phyloP scores from a whole-genome alignment of 495 filamentous ascomycete genomes.

The Trichoderma reesei region DNA sequence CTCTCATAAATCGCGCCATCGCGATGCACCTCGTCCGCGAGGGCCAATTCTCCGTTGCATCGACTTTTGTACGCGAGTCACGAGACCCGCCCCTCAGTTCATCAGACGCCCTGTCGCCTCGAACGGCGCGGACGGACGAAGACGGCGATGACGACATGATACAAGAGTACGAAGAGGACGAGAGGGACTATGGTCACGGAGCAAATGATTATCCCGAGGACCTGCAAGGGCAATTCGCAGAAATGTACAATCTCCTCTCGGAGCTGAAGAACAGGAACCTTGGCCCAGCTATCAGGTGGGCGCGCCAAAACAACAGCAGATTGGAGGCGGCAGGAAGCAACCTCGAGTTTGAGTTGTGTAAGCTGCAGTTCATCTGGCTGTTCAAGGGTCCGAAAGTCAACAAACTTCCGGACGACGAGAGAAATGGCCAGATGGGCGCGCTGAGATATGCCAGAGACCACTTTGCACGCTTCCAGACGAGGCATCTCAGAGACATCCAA shows the following conservation, averaged over 20 bases:
- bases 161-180: constrained; percentile 12
- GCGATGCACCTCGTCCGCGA: constrained; percentile 94
- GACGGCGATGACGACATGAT: constrained; percentile 13
- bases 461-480: constrained; percentile 47
- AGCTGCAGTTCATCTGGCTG: constrained; percentile 77
- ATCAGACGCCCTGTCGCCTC: constrained; percentile 9
- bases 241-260: constrained; percentile 84
- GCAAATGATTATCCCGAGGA: constrained; percentile 37
- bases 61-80: constrained; percentile 65
- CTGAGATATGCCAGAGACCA: constrained; percentile 58
- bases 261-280: constrained; percentile 66
- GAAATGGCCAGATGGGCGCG: constrained; percentile 41
- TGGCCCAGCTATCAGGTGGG: constrained; percentile 77
- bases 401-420: constrained; percentile 32
- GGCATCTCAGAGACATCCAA: constrained; percentile 67
- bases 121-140: neutral
- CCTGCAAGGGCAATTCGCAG: constrained; percentile 69
- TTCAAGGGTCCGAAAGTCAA: constrained; percentile 46
- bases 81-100: constrained; percentile 18
- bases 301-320: constrained; percentile 52
- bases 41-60: constrained; percentile 81
- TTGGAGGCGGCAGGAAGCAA: constrained; percentile 81
- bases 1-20: constrained; percentile 82
- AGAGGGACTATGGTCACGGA: neutral
- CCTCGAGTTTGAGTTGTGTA: constrained; percentile 86